Conservation (phyloP, 805 yeast genomes). For the Pichia cabralensis region DNA sequence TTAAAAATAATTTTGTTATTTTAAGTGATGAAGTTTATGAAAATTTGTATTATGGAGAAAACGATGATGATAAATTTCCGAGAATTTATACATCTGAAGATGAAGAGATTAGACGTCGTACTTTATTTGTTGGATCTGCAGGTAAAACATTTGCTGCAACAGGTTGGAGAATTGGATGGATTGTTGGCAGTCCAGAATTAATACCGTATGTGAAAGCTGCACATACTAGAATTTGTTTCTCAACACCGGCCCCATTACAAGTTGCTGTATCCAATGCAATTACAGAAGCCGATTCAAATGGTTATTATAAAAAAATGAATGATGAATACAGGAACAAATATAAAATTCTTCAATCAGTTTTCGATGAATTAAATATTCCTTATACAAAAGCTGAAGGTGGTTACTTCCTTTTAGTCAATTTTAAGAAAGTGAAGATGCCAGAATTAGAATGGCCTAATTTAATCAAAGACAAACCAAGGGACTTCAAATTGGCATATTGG, state of each 20-base stretch:
- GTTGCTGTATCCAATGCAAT: constrained; percentile 83
- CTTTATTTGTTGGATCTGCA: constrained; percentile 91
- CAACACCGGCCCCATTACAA: constrained; percentile 86
- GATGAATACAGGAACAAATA: constrained; percentile 62
- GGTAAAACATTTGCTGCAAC: constrained; percentile 99
- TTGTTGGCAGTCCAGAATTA: constrained; percentile 76
- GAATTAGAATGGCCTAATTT: constrained; percentile 52
- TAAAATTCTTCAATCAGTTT: constrained; percentile 59
- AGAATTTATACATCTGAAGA: constrained; percentile 68
- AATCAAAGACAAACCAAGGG: constrained; percentile 60
- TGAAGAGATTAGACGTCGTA: constrained; percentile 69
- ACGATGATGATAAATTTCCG: constrained; percentile 49
- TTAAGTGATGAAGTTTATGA: constrained; percentile 95
- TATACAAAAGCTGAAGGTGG: constrained; percentile 92
- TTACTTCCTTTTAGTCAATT: constrained; percentile 82
- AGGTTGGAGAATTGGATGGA: constrained; percentile 98
- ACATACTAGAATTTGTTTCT: constrained; percentile 89
- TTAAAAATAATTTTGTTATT: constrained; percentile 71
- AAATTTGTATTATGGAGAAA: constrained; percentile 73
- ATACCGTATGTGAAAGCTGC: constrained; percentile 78
- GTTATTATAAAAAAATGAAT: constrained; percentile 63
- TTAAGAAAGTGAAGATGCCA: constrained; percentile 75
- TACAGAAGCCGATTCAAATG: constrained; percentile 42
- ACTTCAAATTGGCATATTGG: constrained; percentile 89
- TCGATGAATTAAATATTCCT: constrained; percentile 81